Conservation (phyloP, 2,329 filamentous ascomycete species). For the Claviceps cyperi region DNA sequence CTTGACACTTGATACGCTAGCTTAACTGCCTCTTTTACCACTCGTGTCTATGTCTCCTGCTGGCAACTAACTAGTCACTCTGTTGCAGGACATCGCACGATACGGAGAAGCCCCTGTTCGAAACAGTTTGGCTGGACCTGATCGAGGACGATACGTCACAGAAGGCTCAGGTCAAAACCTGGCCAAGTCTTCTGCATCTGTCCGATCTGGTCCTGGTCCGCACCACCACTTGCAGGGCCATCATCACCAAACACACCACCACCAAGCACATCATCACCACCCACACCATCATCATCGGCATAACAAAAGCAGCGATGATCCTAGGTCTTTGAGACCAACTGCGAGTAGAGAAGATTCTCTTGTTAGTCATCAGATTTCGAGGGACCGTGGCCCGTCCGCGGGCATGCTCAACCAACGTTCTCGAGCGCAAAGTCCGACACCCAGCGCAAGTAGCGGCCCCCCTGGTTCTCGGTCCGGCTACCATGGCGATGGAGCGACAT, state of each 20-base stretch:
- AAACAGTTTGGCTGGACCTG: slow-evolving; percentile 51
- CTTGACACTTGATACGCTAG: not conserved
- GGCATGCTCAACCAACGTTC: slow-evolving; percentile 33
- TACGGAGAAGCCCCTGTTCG: slow-evolving; percentile 68
- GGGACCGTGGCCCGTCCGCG: slow-evolving; percentile 35
- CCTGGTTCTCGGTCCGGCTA: slow-evolving; percentile 31
- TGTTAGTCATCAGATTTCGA: slow-evolving; percentile 30
- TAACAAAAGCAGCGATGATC: slow-evolving; percentile 54
- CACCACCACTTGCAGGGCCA: slow-evolving; percentile 53
- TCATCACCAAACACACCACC: slow-evolving; percentile 24
- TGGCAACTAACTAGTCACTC: not conserved
- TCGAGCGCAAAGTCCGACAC: slow-evolving; percentile 69
- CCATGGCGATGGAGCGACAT: slow-evolving; percentile 40
- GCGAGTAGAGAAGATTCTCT: slow-evolving; percentile 55
- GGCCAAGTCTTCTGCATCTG: slow-evolving; percentile 48
- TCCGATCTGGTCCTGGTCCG: slow-evolving; percentile 43
- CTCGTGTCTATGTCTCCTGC: not conserved
- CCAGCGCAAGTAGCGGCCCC: slow-evolving; percentile 52
- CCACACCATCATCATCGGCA: slow-evolving; percentile 43
- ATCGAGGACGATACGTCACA: slow-evolving; percentile 50
- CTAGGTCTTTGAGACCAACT: slow-evolving; percentile 52
- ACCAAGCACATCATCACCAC: slow-evolving; percentile 22
- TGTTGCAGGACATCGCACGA: slow-evolving; percentile 51
- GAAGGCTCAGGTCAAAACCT: slow-evolving; percentile 32
- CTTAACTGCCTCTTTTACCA: not conserved